Base-by-base conservation (phyloP, 2,329 filamentous ascomycete genomes). In the Neospermospora avenae region DNA sequence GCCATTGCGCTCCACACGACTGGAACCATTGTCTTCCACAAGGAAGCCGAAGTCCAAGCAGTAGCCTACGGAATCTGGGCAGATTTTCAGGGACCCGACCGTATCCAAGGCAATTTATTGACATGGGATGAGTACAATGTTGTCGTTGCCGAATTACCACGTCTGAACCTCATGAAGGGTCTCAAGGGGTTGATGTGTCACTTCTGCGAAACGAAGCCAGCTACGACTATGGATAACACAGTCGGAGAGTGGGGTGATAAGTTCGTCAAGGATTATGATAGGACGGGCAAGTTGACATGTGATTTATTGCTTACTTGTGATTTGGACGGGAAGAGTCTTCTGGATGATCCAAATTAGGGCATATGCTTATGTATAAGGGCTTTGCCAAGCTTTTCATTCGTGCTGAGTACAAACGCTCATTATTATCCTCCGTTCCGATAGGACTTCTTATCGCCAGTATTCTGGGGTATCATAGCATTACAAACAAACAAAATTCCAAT, bases 1-100 rank as follows among this genome's bases (percentile, higher is more conserved):
- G 67, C 75, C 13, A 81, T 82, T 59, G 79, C 79, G 0, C 70
- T 81, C 59, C 77, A 79, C 65, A 76, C 75, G 0, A 73, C 72
- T 4, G 60, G 61, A 0, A 71, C 62, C n/a, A 75, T 80, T 35
- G 72, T 71, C 11, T 61, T 61, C 8, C 74, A 78, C 66, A 81
- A 80, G 65, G 73, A 80, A 67, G 69, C 74, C 5, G 75, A 75
- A 46, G 77, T 80, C 7, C 68, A 70, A 54, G 70, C 73, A 0
- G 67, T 68, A 5, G 62, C 67, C 11, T 61, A 67, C 16, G 76
- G 74, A 1, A 75, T 78, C 46, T 54, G 64, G 42, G 72, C 74
- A 18, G 77, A 80, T 52, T 77, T 79, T 55, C 49, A 65, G 25
- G 76, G 76, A 1, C 66, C 66, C 5, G 61, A 70, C 39, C 63